phyloP scores from a whole-genome alignment of 2,329 filamentous ascomycete species.

The Penicillium sp. region DNA sequence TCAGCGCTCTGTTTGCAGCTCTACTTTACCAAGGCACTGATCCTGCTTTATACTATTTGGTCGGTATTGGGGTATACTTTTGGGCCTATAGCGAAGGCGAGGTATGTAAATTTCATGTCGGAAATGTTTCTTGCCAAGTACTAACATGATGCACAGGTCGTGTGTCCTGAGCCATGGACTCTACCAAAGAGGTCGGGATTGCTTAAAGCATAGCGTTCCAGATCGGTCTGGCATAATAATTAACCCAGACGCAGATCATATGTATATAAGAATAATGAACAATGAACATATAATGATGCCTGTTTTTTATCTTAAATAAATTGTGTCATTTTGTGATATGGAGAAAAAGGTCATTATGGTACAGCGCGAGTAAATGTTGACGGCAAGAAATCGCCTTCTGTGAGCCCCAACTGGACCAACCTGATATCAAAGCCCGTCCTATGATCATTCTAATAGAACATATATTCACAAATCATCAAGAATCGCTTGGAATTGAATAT shows the following conservation, averaged over 20 bases:
- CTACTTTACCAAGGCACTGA: conserved; percentile 94
- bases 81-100: conserved; percentile 98
- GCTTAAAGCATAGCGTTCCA: conserved; percentile 32
- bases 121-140: conserved; percentile 1
- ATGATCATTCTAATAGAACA: too few species aligned
- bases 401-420: too few species aligned
- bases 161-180: conserved; percentile 72
- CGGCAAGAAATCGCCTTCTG: too few species aligned
- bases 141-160: conserved; percentile 54
- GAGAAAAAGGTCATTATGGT: too few species aligned
- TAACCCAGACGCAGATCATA: conserved; percentile 20
- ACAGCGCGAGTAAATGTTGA: too few species aligned
- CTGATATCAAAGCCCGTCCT: too few species aligned
- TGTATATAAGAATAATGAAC: conserved; percentile 12
- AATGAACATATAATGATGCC: background rate
- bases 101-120: conserved; percentile 65
- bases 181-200: conserved; percentile 58
- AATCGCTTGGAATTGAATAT: too few species aligned
- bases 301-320: background rate
- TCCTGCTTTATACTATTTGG: conserved; percentile 85
- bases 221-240: conserved; percentile 12
- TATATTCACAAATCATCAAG: too few species aligned
- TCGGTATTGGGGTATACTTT: conserved; percentile 86
- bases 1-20: conserved; percentile 73
- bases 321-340: too few species aligned